Base-by-base conservation (phyloP, 148 eudicot species). In the Amaranthus palmeri region DNA sequence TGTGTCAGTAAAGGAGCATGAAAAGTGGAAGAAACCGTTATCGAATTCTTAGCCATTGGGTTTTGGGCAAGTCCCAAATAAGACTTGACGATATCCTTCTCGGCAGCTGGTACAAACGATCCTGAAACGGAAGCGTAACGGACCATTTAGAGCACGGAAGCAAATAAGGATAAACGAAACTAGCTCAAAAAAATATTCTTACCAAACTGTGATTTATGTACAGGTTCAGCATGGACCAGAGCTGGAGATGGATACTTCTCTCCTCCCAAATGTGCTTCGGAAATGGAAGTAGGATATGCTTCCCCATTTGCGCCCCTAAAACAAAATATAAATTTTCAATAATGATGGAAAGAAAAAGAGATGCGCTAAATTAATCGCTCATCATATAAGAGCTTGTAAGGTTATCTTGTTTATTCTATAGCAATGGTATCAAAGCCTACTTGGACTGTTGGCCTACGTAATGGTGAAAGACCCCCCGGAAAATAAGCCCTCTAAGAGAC, bases 1-100 rank as follows among this genome's bases (percentile, higher is more conserved):
- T 73, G 85, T 53, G 80, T 81, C 78, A 76, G 81, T 55, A 77
- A 52, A 52, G 83, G 60, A 42, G 84, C 78, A 10, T 79, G 81
- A 61, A 81, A 74, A 52, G 69, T 68, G 45, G 74, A 72, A 61
- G 74, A 76, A 55, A 75, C 72, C 70, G 72, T 77, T 53, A 71
- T 70, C 70, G 80, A 81, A 77, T 77, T 80, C 64, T 78, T 84
- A 43, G 75, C 74, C 9, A 56, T 65, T 15, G 70, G 51, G 46
- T 74, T 83, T 42, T 51, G 70, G 8, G 57, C 68, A 65, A 79
- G 56, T 18, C 72, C 68, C 65, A 83, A 75, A 76, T 79, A 80
- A 65, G 82, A 76, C 59, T 73, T 82, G 12, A 72, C 45, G 44
- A 56, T 62, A 66, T 67, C 80, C 75, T 68, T 77, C 69, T 72